phyloP scores from a whole-genome alignment of 176 grass and related monocot species.

The Juncus inflexus region DNA sequence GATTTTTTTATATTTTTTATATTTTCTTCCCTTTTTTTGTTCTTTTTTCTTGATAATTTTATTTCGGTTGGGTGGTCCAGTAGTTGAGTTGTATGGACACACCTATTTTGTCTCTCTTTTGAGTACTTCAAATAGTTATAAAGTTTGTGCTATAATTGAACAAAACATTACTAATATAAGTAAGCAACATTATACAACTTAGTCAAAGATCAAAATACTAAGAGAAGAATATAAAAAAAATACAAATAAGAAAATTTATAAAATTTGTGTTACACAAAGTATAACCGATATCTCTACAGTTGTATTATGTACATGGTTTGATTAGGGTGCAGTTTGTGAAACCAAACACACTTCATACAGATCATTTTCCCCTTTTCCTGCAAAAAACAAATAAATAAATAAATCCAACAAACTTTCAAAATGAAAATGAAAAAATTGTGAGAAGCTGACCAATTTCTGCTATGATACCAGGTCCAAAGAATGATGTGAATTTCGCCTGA shows the following conservation, averaged over 20 bases:
- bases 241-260: slow-evolving; percentile 4
- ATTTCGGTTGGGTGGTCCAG: no score
- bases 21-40: background rate
- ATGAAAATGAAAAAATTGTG: background rate
- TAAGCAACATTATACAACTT: background rate
- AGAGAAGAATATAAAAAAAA: background rate
- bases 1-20: slow-evolving; percentile 11
- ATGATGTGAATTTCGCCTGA: slow-evolving; percentile 47
- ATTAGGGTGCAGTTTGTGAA: slow-evolving; percentile 31
- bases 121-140: no score
- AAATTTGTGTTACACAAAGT: slow-evolving; percentile 19
- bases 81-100: background rate
- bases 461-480: slow-evolving; percentile 45
- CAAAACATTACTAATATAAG: background rate
- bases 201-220: background rate
- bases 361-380: slow-evolving; percentile 49
- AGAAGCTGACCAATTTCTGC: slow-evolving; percentile 42
- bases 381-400: slow-evolving; percentile 12
- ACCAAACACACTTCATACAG: slow-evolving; percentile 55
- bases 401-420: background rate
- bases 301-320: slow-evolving; percentile 1
- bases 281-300: slow-evolving; percentile 3
- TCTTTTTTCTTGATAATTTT: no score
- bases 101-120: background rate
- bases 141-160: slow-evolving; percentile 15